Conservation (phyloP, 495 filamentous ascomycete species). For the Trichoderma asperelloides region DNA sequence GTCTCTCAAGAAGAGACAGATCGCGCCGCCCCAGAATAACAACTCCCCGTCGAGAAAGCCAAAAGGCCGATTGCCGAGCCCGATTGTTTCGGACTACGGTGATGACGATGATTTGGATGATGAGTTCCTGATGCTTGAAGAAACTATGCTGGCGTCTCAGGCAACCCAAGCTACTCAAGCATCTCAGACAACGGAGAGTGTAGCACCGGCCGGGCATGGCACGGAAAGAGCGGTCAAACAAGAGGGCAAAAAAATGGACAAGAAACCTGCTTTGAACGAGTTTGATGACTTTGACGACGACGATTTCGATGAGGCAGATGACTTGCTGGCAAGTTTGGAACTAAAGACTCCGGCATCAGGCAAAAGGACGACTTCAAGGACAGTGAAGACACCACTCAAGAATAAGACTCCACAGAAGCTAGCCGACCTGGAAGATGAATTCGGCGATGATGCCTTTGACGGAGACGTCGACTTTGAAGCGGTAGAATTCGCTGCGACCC, state of each 20-base stretch:
- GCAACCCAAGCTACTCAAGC: conserved; percentile 3
- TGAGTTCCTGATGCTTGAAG: conserved; percentile 40
- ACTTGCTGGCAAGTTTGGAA: conserved; percentile 45
- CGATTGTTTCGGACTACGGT: conserved; percentile 32
- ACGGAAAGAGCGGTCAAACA: not conserved
- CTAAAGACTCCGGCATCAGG: not conserved
- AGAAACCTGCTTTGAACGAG: conserved; percentile 24
- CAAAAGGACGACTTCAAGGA: not conserved
- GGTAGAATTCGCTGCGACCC: conserved; percentile 49
- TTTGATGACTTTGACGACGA: conserved; percentile 60
- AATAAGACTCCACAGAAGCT: conserved; percentile 3
- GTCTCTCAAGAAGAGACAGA: conserved; percentile 9
- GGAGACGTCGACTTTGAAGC: conserved; percentile 63
- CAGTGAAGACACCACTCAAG: not conserved
- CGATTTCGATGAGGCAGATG: conserved; percentile 48
- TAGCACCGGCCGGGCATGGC: not conserved
- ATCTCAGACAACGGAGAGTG: not conserved
- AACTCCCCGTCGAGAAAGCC: conserved; percentile 14
- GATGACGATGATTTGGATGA: conserved; percentile 42
- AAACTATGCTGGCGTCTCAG: conserved; percentile 28
- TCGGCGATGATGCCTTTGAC: conserved; percentile 51
- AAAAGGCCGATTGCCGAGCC: conserved; percentile 12
- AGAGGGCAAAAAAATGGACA: not conserved
- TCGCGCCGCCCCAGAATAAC: not conserved
- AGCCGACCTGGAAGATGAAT: conserved; percentile 26